Evolutionary conservation across 768 basidiomycete species (phyloP).

Genomic region (Boletales sp.): DNA sequence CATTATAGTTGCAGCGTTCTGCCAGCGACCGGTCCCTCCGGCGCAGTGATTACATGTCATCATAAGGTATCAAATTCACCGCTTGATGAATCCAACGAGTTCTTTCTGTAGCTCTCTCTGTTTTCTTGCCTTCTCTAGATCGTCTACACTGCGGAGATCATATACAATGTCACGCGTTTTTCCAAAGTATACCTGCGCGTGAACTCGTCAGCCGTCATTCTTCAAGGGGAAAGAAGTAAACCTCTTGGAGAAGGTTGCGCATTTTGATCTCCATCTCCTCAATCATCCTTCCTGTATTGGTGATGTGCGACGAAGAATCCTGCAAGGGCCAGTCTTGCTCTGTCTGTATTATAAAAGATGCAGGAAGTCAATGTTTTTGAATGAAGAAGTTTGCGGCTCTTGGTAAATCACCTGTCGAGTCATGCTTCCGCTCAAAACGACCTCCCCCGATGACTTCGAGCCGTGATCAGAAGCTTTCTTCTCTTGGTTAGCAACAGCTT

Average conservation of each 20-base stretch:
- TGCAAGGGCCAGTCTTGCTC: slow-evolving; percentile 86
- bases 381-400: slow-evolving; percentile 3
- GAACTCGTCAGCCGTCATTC: slow-evolving; percentile 9
- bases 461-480: slow-evolving; percentile 41
- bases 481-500: slow-evolving; percentile 20
- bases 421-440: slow-evolving; percentile 92
- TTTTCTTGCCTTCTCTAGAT: slow-evolving; percentile 75
- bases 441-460: slow-evolving; percentile 67
- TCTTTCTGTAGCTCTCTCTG: slow-evolving; percentile 90
- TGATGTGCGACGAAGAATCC: slow-evolving; percentile 79
- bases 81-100: slow-evolving; percentile 81
- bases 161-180: slow-evolving; percentile 95
- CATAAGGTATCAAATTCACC: slow-evolving; percentile 34
- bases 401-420: slow-evolving; percentile 77
- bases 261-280: slow-evolving; percentile 99
- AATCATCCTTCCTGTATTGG: slow-evolving; percentile 92
- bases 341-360: slow-evolving; percentile 42
- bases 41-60: slow-evolving; percentile 9
- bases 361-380: slow-evolving; percentile 8
- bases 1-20: neutral
- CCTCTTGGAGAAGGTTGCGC: slow-evolving; percentile 91
- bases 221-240: slow-evolving; percentile 23
- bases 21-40: neutral
- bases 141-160: slow-evolving; percentile 84
- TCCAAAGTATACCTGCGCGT: slow-evolving; percentile 79